Evolutionary conservation across 805 yeast species (phyloP), one percentile per base, ranked within the genome.

Genomic region (Yueomyces sp.): DNA sequence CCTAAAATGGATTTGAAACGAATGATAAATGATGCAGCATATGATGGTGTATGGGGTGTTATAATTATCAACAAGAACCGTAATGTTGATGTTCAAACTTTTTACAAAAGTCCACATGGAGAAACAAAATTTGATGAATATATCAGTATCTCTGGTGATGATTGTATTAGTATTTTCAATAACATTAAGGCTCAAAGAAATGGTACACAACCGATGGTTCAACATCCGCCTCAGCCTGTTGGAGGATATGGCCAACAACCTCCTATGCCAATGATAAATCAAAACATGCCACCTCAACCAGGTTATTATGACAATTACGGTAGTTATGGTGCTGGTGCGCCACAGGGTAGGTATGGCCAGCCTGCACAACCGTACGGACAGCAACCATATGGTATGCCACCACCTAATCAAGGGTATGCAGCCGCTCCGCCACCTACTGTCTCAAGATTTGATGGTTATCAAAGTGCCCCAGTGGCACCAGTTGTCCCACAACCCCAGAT

Each of bases 91-190:
- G 65, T 85, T 11, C 88, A 81, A 59, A 73, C 82, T 2, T 88
- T 82, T 57, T 83, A 83, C 53, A 71, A 69, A 37, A 73, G 81
- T 1, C 62, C 74, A 0, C 81, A 77, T 52, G 88, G 87, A 5
- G 84, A 84, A 12, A 76, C 85, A 7, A 77, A 77, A 50, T 88
- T 82, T 59, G 95, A 86, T 54, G 95, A 87, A 55, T 87, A 86
- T 55, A 71, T 81, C 3, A 73, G 75, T 40, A 69, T 86, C n/a
- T 77, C 79, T 3, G 65, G 77, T 7, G 75, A 76, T 36, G 81
- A 76, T 39, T 88, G 88, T 0, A 72, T 80, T 11, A 55, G 62
- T 26, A 53, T 63, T n/a, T 62, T 59, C 48, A 64, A 54, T 50
- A 57, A 55, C 52, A 45, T 53, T 49, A 60, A 54, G 49, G 45